These are phyloP conservation scores for Porodaedalea pini DNA, from an alignment of 1,284 basidiomycete genomes.

Conservation along the genomic window DNA sequence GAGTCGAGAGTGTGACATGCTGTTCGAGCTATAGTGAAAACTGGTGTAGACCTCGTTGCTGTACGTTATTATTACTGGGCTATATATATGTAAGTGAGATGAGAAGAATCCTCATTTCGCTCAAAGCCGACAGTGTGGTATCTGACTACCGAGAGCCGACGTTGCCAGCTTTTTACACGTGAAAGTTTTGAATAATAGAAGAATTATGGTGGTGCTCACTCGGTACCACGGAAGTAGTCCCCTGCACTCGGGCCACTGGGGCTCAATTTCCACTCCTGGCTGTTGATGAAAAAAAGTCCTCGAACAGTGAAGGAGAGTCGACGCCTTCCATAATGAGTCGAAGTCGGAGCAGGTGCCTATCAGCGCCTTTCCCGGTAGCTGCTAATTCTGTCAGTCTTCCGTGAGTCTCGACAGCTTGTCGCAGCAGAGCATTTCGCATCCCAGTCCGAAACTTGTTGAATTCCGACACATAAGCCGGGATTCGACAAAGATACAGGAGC, in stretches of 20 bases:
- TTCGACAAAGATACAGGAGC: conserved; percentile 41
- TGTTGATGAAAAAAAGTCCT: conserved; percentile 79
- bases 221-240: conserved; percentile 85
- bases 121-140: too few species aligned
- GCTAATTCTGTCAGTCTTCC: conserved; percentile 74
- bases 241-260: conserved; percentile 91
- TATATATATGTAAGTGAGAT: too few species aligned
- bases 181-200: too few species aligned
- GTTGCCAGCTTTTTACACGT: too few species aligned
- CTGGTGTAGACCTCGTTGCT: too few species aligned
- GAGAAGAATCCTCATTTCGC: too few species aligned
- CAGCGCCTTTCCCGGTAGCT: conserved; percentile 82
- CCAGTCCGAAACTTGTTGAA: conserved; percentile 33
- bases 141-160: too few species aligned
- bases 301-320: conserved; percentile 55
- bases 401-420: conserved; percentile 72
- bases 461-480: too few species aligned
- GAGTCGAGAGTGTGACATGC: too few species aligned
- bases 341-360: conserved; percentile 89
- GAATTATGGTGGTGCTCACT: too few species aligned
- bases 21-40: too few species aligned
- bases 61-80: too few species aligned
- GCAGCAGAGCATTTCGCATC: conserved; percentile 55
- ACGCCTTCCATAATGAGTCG: conserved; percentile 57
- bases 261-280: conserved; percentile 86